Percentiles rank a stretch among this genome's conserved stretches.
phyloP scores from a whole-genome alignment of 805 yeast genomes.

The Candida maesae region DNA sequence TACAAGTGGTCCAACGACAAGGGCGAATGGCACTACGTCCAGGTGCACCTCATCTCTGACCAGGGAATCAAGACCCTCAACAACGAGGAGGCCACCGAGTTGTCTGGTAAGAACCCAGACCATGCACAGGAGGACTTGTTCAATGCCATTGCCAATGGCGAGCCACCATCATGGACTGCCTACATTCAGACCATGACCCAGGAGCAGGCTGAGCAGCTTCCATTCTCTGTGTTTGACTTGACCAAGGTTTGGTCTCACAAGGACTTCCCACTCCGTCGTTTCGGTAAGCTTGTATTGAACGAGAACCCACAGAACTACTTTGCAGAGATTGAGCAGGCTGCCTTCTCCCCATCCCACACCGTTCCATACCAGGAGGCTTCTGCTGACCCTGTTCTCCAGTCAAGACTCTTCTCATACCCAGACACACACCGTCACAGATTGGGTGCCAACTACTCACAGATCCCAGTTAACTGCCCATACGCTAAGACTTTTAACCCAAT shows the following conservation, averaged over 20 bases:
- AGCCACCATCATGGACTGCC: slow-evolving; percentile 79
- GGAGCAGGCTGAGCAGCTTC: slow-evolving; percentile 68
- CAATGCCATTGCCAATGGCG: slow-evolving; percentile 72
- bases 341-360: slow-evolving; percentile 82
- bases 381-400: slow-evolving; percentile 81
- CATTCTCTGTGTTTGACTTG: slow-evolving; percentile 83
- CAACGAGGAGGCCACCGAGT: slow-evolving; percentile 25
- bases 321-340: slow-evolving; percentile 85
- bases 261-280: slow-evolving; percentile 80
- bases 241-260: slow-evolving; percentile 92
- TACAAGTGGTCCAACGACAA: slow-evolving; percentile 74
- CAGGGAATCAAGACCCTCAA: slow-evolving; percentile 9
- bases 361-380: slow-evolving; percentile 81
- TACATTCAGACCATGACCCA: slow-evolving; percentile 85
- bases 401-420: slow-evolving; percentile 77
- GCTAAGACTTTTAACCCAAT: slow-evolving; percentile 61
- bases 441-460: slow-evolving; percentile 70
- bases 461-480: slow-evolving; percentile 87
- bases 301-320: slow-evolving; percentile 84
- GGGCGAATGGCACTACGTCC: slow-evolving; percentile 77
- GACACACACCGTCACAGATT: slow-evolving; percentile 85
- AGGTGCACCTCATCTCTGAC: slow-evolving; percentile 59
- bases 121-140: slow-evolving; percentile 76
- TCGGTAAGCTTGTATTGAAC: slow-evolving; percentile 75
- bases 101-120: slow-evolving; percentile 80